These are phyloP conservation scores for Arthrobotrys entomopaga DNA, from an alignment of 2,329 filamentous ascomycete genomes.

Conservation along the genomic window DNA sequence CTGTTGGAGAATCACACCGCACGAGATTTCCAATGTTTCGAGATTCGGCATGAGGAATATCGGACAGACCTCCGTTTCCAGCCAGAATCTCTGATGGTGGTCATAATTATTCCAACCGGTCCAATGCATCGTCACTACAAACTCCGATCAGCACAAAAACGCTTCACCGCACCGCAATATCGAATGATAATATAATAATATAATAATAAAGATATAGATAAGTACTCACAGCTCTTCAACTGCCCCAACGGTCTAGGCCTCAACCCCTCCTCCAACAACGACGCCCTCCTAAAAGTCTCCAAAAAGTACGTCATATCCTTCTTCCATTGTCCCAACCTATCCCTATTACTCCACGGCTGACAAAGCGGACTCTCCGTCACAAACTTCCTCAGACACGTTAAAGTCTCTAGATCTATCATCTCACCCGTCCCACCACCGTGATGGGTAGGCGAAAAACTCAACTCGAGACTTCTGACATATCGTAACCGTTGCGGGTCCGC, in stretches of 20 bases:
- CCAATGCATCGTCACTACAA: conserved; percentile 7
- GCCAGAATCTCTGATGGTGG: conserved; percentile 6
- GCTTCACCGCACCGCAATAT: no score
- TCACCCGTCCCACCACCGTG: neutral
- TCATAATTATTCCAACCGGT: neutral
- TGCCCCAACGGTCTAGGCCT: neutral
- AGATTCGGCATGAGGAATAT: conserved; percentile 14
- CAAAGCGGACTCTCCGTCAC: conserved; percentile 13
- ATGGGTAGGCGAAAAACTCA: neutral
- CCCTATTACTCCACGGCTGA: neutral
- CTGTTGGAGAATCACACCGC: neutral
- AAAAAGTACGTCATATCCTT: neutral
- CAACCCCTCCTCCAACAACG: conserved; percentile 1
- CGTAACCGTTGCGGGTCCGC: neutral
- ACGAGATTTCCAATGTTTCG: conserved; percentile 8
- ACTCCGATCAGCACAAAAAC: no score
- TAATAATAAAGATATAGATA: neutral
- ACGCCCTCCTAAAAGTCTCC: conserved; percentile 1
- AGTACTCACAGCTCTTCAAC: conserved; percentile 5
- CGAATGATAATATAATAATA: no score
- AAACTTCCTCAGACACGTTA: conserved; percentile 6
- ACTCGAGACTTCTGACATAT: neutral
- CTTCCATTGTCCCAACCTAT: neutral
- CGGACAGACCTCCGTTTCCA: neutral
- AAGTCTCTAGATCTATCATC: neutral